Evolutionary conservation across 345 rosid genomes (phyloP), one percentile per base, ranked within the genome.

Genomic region (Lumnitzera littorea): DNA sequence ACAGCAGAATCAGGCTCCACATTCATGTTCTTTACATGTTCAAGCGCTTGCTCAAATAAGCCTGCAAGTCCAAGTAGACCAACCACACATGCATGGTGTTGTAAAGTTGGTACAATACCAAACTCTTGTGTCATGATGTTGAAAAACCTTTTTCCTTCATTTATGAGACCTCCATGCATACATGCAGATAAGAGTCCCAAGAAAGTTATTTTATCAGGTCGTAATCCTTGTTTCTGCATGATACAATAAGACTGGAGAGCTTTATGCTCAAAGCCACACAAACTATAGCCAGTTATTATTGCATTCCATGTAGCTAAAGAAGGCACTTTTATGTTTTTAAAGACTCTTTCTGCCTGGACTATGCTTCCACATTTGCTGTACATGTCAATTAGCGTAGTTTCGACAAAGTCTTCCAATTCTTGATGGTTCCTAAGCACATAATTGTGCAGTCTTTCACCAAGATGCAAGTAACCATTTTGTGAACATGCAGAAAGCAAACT

Each of bases 371-470:
- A 88, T 68, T 88, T 91, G 12, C 79, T 70, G 76, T 91, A 88
- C 91, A 91, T 86, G 59, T 86, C 91, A 67, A 85, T 63, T 54
- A 91, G 86, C 60, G 97, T 84, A 69, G 96, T 88, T 56, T 76
- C 78, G 11, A 91, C 84, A 78, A 84, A 88, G 15, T 81, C 82
- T 76, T 86, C 91, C 29, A 49, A 53, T 68, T 73, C 78, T 17
- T 80, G 62, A 47, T 67, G 72, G 67, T 81, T 86, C 67, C 87
- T 74, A 46, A 84, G 84, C 61, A 76, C 52, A 65, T 66, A 81
- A 61, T 68, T 58, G 62, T 91, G 96, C 50, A 91, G 82, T 54
- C 63, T 74, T 75, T 78, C 70, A 60, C 96, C 96, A 36, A 80
- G 57, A 48, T 60, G 78, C 77, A 91, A 67, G 75, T 64, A 73